phyloP scores from a whole-genome alignment of 176 grass and related monocot genomes.

The Poa pratensis region DNA sequence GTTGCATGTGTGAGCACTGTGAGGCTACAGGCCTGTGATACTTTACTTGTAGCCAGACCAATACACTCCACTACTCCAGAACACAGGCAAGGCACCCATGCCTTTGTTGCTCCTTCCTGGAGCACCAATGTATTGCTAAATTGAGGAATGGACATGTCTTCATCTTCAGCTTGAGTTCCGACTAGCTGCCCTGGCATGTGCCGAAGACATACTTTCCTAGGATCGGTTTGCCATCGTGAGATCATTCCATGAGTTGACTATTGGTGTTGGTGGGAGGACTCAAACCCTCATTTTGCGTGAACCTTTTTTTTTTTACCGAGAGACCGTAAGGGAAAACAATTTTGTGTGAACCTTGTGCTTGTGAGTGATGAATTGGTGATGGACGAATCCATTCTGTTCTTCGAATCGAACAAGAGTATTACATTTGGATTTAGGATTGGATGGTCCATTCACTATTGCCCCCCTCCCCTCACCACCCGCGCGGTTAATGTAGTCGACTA shows the following conservation, averaged over 20 bases:
- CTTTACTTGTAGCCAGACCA: constrained; percentile 21
- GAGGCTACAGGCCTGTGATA: background rate
- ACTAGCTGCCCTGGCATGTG: background rate
- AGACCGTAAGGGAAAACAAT: too few species aligned
- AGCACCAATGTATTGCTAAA: background rate
- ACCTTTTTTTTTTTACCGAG: too few species aligned
- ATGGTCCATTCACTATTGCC: background rate
- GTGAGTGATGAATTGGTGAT: background rate
- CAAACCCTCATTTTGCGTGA: background rate
- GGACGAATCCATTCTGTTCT: background rate
- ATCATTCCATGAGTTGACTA: background rate
- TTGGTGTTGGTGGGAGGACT: background rate
- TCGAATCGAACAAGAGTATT: background rate
- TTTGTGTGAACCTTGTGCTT: background rate
- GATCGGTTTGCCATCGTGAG: background rate
- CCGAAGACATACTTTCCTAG: background rate
- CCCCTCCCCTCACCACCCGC: too few species aligned
- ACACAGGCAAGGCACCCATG: background rate
- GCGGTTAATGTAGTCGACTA: background rate
- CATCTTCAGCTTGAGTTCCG: background rate
- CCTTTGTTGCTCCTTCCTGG: background rate
- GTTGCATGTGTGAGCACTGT: background rate
- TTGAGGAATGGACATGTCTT: background rate
- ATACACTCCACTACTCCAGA: background rate
- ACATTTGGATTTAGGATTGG: background rate